Percentiles rank a stretch among this genome's conserved stretches.
phyloP scores from a whole-genome alignment of 2,329 filamentous ascomycete species.

The Corinectria fuckeliana region DNA sequence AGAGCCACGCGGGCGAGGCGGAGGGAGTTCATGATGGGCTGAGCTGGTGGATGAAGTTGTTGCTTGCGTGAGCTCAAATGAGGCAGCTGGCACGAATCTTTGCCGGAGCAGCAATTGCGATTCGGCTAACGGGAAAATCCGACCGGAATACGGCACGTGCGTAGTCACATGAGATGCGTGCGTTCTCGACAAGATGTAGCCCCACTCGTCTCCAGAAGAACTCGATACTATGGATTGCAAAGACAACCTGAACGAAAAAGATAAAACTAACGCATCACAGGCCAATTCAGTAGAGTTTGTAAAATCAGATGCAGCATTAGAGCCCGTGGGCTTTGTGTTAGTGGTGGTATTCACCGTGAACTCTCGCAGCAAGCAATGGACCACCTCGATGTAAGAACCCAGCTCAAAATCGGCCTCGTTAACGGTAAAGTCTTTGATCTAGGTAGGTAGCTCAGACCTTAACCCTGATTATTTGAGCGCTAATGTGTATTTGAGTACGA shows the following conservation, averaged over 20 bases:
- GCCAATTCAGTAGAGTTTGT: too few species aligned
- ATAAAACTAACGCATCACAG: background rate
- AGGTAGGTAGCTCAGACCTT: too few species aligned
- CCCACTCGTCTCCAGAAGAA: background rate
- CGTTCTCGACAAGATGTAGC: too few species aligned
- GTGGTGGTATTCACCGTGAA: background rate
- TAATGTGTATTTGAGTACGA: background rate
- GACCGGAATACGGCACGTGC: constrained; percentile 42
- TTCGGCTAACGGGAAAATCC: constrained; percentile 51
- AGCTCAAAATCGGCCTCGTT: background rate
- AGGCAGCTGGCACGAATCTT: constrained; percentile 57
- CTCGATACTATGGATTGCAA: background rate
- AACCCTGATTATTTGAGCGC: background rate
- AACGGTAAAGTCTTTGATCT: background rate
- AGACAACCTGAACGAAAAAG: background rate
- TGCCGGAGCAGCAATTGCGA: constrained; percentile 48
- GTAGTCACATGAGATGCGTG: constrained; percentile 43
- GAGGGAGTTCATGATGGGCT: constrained; percentile 86
- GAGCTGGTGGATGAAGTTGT: constrained; percentile 57
- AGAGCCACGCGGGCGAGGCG: constrained; percentile 91
- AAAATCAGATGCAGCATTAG: background rate
- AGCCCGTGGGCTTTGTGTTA: background rate
- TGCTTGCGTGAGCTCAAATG: constrained; percentile 52
- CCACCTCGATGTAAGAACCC: background rate
- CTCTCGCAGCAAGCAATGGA: background rate